Evolutionary conservation across 1,139 yeast genomes (phyloP).

Genomic region (Blastobotrys capitulatus): DNA sequence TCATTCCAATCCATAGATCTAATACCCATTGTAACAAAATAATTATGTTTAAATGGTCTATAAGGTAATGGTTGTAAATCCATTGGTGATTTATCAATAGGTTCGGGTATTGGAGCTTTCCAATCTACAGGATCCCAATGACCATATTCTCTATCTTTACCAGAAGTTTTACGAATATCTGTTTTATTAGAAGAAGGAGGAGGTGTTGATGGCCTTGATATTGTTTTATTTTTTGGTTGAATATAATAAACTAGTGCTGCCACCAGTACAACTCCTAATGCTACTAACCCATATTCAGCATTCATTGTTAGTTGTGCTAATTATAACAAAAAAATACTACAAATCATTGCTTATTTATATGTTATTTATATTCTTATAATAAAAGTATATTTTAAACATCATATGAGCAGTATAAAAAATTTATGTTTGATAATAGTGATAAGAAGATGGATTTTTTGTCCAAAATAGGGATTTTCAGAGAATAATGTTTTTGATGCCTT

Average conservation of each 20-base stretch:
- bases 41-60: slow-evolving; percentile 60
- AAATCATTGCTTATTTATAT: too few relatives aligned
- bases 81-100: slow-evolving; percentile 47
- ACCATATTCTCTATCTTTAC: slow-evolving; percentile 33
- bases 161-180: not conserved
- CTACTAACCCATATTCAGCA: not conserved
- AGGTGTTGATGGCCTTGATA: not conserved
- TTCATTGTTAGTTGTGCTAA: not conserved
- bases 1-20: slow-evolving; percentile 50
- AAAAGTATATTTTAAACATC: too few relatives aligned
- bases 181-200: not conserved
- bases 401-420: too few relatives aligned
- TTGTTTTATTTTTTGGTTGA: not conserved
- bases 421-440: too few relatives aligned
- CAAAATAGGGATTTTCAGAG: not conserved
- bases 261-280: not conserved
- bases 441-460: not conserved
- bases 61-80: slow-evolving; percentile 47
- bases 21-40: slow-evolving; percentile 66
- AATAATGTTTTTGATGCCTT: too few relatives aligned
- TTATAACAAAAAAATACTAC: too few relatives aligned
- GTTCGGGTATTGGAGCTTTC: slow-evolving; percentile 45
- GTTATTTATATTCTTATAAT: too few relatives aligned
- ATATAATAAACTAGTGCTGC: not conserved
- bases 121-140: slow-evolving; percentile 51